Evolutionary conservation across 2,329 filamentous ascomycete genomes (phyloP).

Genomic region (Cryphonectria nitschkei): DNA sequence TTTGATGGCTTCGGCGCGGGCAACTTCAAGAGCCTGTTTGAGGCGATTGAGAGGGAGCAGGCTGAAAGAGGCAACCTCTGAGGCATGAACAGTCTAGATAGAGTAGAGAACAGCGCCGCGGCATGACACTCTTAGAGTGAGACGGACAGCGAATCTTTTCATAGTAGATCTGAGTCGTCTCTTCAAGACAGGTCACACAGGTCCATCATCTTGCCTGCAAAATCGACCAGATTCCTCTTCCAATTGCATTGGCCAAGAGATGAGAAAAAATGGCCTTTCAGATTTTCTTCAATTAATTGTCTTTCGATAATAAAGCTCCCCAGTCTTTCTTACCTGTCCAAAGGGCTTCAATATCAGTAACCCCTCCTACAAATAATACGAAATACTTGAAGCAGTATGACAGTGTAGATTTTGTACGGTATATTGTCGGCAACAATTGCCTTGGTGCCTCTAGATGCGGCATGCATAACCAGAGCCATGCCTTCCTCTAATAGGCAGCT

Average conservation of each 20-base stretch:
- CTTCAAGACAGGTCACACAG: neutral
- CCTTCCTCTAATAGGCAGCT: neutral
- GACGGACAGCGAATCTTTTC: neutral
- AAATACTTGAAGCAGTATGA: neutral
- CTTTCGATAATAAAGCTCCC: neutral
- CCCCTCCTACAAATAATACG: neutral
- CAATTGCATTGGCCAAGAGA: neutral
- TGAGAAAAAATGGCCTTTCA: neutral
- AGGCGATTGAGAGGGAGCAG: constrained; percentile 94
- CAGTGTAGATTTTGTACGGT: neutral
- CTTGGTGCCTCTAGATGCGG: neutral
- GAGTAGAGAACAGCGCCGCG: neutral
- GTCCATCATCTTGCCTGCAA: neutral
- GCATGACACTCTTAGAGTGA: neutral
- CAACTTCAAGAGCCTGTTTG: constrained; percentile 94
- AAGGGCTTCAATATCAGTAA: neutral
- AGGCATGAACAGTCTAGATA: constrained; percentile 26
- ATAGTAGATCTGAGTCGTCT: constrained; percentile 26
- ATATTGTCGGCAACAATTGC: neutral
- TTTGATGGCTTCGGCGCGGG: constrained; percentile 93
- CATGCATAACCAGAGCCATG: neutral
- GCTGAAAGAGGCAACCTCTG: constrained; percentile 81
- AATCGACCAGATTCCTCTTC: neutral
- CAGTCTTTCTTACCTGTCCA: neutral
- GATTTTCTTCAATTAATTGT: neutral